Percentiles rank a stretch among this genome's conserved stretches.
Conservation (phyloP, 345 rosid genomes). For the Iberis pinnata region DNA sequence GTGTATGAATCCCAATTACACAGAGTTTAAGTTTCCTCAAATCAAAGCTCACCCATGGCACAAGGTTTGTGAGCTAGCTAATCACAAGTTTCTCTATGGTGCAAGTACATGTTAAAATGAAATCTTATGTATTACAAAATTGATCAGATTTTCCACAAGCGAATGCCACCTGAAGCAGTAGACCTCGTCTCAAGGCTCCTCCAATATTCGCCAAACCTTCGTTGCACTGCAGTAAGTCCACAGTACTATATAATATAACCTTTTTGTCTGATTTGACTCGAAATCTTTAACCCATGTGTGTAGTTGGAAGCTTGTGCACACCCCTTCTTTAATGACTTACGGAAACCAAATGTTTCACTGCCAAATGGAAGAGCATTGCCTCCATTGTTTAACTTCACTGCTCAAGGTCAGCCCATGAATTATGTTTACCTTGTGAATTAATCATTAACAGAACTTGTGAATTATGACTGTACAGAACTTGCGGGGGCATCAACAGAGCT, state of each 20-base stretch:
- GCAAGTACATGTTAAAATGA: constrained; percentile 12
- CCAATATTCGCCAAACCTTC: constrained; percentile 36
- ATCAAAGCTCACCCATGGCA: constrained; percentile 99
- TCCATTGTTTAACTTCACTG: constrained; percentile 77
- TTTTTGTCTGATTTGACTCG: constrained; percentile 1
- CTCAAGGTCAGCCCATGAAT: constrained; percentile 52
- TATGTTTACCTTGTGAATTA: constrained; percentile 4
- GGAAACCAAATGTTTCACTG: constrained; percentile 68
- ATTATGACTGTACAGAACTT: constrained; percentile 52
- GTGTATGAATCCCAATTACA: constrained; percentile 98
- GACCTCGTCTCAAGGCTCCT: constrained; percentile 37
- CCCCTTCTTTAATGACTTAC: constrained; percentile 81
- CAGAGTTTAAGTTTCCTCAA: constrained; percentile 95
- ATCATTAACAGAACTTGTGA: neutral
- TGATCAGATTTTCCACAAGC: constrained; percentile 33
- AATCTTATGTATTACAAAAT: constrained; percentile 16
- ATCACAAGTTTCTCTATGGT: neutral
- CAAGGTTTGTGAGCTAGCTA: constrained; percentile 41
- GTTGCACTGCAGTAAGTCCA: constrained; percentile 35
- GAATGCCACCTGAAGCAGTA: constrained; percentile 40
- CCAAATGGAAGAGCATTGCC: constrained; percentile 90
- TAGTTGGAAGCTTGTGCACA: constrained; percentile 99
- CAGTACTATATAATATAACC: neutral
- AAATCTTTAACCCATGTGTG: neutral
- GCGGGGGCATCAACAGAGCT: constrained; percentile 74